A percentile compares a stretch with the other conserved stretches of the same genome.
Evolutionary conservation across 2,329 filamentous ascomycete genomes (phyloP).

Genomic region (Aspergillus sp.): DNA sequence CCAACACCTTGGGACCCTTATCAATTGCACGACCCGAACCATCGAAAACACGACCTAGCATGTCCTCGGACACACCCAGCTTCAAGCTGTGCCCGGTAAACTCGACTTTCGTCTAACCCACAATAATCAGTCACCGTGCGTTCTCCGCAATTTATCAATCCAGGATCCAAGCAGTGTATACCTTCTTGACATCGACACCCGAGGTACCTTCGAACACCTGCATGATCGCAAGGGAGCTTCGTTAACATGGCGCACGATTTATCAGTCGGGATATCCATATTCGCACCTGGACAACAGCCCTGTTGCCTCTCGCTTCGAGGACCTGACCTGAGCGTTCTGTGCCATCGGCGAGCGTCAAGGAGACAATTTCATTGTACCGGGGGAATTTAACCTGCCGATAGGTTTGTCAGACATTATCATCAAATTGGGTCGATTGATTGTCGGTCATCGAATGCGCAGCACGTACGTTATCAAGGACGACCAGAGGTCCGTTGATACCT

Average conservation of each 20-base stretch:
- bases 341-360: constrained; percentile 90
- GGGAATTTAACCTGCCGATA: constrained; percentile 81
- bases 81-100: constrained; percentile 97
- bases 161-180: constrained; percentile 31
- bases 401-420: no score
- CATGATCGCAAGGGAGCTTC: constrained; percentile 4
- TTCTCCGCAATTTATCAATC: background rate
- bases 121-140: constrained; percentile 14
- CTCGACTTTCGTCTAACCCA: constrained; percentile 78
- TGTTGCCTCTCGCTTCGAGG: constrained; percentile 89
- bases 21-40: constrained; percentile 96
- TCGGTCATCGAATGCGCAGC: background rate
- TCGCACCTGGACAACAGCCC: constrained; percentile 86
- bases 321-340: constrained; percentile 91
- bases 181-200: constrained; percentile 98
- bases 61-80: constrained; percentile 98
- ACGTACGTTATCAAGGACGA: constrained; percentile 91
- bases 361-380: constrained; percentile 95
- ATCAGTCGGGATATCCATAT: constrained; percentile 3
- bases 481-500: constrained; percentile 94
- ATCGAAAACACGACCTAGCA: constrained; percentile 98
- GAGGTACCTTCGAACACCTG: constrained; percentile 96
- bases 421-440: no score
- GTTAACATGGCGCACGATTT: constrained; percentile 14
- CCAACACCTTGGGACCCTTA: constrained; percentile 96